Evolutionary conservation across 805 yeast species (phyloP), one percentile per base, ranked within the genome.

Genomic region (Saturnispora zaruensis): DNA sequence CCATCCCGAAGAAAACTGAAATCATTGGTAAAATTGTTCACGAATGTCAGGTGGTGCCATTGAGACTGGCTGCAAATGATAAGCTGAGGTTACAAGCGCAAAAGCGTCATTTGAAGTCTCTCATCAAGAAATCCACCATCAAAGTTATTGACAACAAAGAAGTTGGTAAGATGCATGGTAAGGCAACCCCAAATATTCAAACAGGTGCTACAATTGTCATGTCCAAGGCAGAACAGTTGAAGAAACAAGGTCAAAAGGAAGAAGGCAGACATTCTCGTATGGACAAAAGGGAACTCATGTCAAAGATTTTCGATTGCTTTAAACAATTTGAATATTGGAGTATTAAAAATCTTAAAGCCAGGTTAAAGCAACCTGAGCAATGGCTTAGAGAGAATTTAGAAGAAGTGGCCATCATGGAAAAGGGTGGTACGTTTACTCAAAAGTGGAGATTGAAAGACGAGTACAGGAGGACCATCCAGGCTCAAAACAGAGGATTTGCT

Each of bases 251-350:
- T 56, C 68, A 72, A 25, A 70, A 70, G 56, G 70, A 73, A 56
- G 95, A 87, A 57, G 95, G 93, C 46, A 83, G 95, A 62, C 95
- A 97, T 32, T 87, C 86, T 56, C 79, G 99, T 65, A 87, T 93
- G 84, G 96, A 96, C 36, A 82, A 87, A 70, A 87, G 86, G 64
- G 97, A 89, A 55, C 76, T 93, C 51, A 77, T 91, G 75, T 96
- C 90, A 66, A 70, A 87, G 57, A 70, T 93, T 57, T 93, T 93
- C 78, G 77, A 84, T 58, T 73, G 91, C 59, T 93, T 93, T 67
- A 96, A 89, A 66, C 95, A 90, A 65, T 88, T 85, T 65, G 97
- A 91, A 63, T 93, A 90, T 67, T 93, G 99, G 99, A 82, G 93
- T 9, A 75, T 93, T 75, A 89, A 89, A 67, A 96, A 96, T 37